A percentile compares a stretch with the other conserved stretches of the same genome.
These are phyloP conservation scores for Sugiyamaella chiloensis DNA, from an alignment of 805 yeast species.

Conservation along the genomic window DNA sequence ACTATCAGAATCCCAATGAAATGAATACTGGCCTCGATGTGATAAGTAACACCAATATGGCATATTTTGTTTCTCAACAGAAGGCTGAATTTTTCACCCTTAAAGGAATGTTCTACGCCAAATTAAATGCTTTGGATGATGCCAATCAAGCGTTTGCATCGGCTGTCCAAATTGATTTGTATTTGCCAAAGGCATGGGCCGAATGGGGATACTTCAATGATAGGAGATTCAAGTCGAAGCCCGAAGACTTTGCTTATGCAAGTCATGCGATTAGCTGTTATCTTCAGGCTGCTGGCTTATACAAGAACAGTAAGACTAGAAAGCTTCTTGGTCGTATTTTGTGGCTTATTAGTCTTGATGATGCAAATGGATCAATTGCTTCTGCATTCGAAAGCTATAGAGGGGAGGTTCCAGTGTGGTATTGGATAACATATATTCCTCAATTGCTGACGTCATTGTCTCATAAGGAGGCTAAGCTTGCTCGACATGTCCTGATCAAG, in stretches of 20 bases:
- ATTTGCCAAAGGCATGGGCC: conserved; percentile 98
- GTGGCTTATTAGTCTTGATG: conserved; percentile 92
- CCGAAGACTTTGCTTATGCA: conserved; percentile 76
- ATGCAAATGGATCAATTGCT: conserved; percentile 71
- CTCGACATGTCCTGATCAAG: conserved; percentile 79
- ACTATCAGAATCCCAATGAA: conserved; percentile 87
- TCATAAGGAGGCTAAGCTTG: conserved; percentile 85
- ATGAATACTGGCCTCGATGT: conserved; percentile 94
- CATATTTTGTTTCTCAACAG: conserved; percentile 94
- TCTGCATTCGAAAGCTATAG: conserved; percentile 87
- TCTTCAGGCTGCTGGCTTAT: conserved; percentile 94
- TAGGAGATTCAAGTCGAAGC: conserved; percentile 76
- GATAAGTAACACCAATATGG: conserved; percentile 91
- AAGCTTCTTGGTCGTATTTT: conserved; percentile 82
- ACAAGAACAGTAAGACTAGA: conserved; percentile 88
- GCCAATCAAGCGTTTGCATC: conserved; percentile 98
- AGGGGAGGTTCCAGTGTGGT: conserved; percentile 98
- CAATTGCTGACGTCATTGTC: conserved; percentile 87
- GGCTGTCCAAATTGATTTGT: conserved; percentile 92
- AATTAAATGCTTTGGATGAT: conserved; percentile 83
- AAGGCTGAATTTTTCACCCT: conserved; percentile 97
- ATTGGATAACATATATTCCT: conserved; percentile 96
- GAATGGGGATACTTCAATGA: conserved; percentile 99
- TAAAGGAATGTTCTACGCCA: conserved; percentile 96
- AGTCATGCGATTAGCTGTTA: conserved; percentile 94